Conservation (phyloP, 2,329 filamentous ascomycete genomes). For the Colletotrichum simmondsii region DNA sequence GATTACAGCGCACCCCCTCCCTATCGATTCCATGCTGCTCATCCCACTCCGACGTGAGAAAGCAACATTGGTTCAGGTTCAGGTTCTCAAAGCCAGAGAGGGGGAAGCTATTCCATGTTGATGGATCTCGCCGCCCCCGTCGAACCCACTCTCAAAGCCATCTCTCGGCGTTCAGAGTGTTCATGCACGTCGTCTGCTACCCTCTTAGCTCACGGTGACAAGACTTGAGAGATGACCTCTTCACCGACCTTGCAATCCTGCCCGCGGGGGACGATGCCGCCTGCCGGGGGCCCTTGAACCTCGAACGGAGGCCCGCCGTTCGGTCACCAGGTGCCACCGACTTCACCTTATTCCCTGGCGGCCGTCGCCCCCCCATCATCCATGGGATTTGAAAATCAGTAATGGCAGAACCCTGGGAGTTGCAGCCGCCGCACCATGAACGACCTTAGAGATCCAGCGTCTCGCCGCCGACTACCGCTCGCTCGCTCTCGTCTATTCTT, state of each 20-base stretch:
- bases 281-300: constrained; percentile 2
- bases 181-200: constrained; percentile 36
- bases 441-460: constrained; percentile 9
- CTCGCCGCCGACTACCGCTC: constrained; percentile 14
- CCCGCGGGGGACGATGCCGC: constrained; percentile 20
- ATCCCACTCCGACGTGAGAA: constrained; percentile 10
- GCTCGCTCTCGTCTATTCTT: neutral
- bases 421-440: neutral
- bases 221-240: constrained; percentile 24
- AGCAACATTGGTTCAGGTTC: neutral
- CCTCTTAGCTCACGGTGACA: constrained; percentile 12
- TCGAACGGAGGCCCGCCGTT: constrained; percentile 4
- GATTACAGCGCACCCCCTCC: constrained; percentile 19
- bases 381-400: neutral
- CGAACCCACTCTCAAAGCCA: constrained; percentile 25
- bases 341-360: neutral
- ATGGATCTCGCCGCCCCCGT: constrained; percentile 28
- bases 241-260: constrained; percentile 36
- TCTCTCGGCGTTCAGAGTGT: constrained; percentile 33
- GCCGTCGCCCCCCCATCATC: neutral
- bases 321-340: constrained; percentile 8
- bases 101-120: constrained; percentile 8
- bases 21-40: constrained; percentile 12
- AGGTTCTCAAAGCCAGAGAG: neutral
- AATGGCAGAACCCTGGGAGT: neutral